Evolutionary conservation across 257 asterid genomes (phyloP), one percentile per base, ranked within the genome.

Genomic region (Nicotiana noctiflora): DNA sequence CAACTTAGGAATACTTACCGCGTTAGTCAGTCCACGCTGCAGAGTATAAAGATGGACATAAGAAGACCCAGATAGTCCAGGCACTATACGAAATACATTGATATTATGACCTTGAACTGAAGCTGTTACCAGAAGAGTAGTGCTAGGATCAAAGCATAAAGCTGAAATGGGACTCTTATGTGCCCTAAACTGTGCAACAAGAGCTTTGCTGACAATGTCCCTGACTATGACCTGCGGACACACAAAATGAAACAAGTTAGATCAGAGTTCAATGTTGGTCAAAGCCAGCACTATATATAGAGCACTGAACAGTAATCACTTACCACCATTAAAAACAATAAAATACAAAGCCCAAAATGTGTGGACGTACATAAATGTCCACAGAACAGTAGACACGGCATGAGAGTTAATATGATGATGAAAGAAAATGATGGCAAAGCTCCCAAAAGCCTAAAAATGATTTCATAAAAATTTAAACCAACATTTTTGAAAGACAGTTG

Each of bases 71-170:
- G 83, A 85, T 11, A 18, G 75, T 65, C 86, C 87, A 21, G 97
- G 96, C 84, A 88, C 77, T 84, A 95, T 88, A 21, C 89, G 90
- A 77, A 89, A 95, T 80, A 95, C 97, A 87, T 84, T 95, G 57
- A 95, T 90, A 82, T 92, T 95, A 86, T 95, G 99, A 63, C 99
- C 99, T 80, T 90, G 97, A 84, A 91, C 89, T 12, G 99, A 95
- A 83, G 97, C 98, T 0, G 98, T 92, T 82, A 95, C 98, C 88
- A 93, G 57, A 83, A 86, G 87, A 15, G 81, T 88, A 46, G 90
- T 89, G 81, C 85, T 85, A 14, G 88, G 89, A 82, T 88, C 91
- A 80, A 88, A 88, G 84, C 91, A 86, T 66, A 88, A 70, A 12
- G 91, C 83, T 60, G 90, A 82, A 80, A 88, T 88, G 84, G 98